Conservation (phyloP, 768 basidiomycete species). For the Phylloporus arenicola region DNA sequence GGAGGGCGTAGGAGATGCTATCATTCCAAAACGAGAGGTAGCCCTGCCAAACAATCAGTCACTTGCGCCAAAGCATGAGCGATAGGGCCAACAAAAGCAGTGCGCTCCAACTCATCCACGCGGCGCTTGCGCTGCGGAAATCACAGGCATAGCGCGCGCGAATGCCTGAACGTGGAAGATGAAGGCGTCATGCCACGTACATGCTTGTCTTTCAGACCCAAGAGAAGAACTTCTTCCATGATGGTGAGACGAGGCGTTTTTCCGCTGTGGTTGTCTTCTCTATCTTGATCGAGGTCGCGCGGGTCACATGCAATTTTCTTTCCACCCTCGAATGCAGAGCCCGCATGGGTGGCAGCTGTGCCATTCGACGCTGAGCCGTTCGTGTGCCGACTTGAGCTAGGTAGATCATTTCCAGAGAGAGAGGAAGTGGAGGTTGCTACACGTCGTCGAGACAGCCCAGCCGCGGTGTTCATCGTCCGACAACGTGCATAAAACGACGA, state of each 20-base stretch:
- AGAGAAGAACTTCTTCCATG: slow-evolving; percentile 92
- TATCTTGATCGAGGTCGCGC: slow-evolving; percentile 73
- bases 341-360: slow-evolving; percentile 52
- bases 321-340: slow-evolving; percentile 81
- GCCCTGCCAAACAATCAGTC: slow-evolving; percentile 43
- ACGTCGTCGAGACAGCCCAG: slow-evolving; percentile 55
- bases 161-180: slow-evolving; percentile 3
- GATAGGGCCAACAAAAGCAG: slow-evolving; percentile 20
- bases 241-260: slow-evolving; percentile 83
- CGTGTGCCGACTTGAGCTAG: slow-evolving; percentile 24
- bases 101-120: slow-evolving; percentile 2
- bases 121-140: slow-evolving; percentile 19
- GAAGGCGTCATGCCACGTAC: slow-evolving; percentile 38
- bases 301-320: slow-evolving; percentile 92
- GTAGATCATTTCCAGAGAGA: slow-evolving; percentile 35
- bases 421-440: slow-evolving; percentile 41
- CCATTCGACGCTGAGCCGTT: slow-evolving; percentile 30
- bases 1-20: slow-evolving; percentile 96
- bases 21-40: slow-evolving; percentile 99
- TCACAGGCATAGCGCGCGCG: slow-evolving; percentile 6
- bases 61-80: neutral
- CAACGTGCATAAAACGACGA: slow-evolving; percentile 17
- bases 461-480: slow-evolving; percentile 44
- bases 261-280: slow-evolving; percentile 62
- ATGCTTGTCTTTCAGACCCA: slow-evolving; percentile 96